These are phyloP conservation scores for Cruciata laevipes DNA, from an alignment of 257 asterid genomes.

Conservation along the genomic window DNA sequence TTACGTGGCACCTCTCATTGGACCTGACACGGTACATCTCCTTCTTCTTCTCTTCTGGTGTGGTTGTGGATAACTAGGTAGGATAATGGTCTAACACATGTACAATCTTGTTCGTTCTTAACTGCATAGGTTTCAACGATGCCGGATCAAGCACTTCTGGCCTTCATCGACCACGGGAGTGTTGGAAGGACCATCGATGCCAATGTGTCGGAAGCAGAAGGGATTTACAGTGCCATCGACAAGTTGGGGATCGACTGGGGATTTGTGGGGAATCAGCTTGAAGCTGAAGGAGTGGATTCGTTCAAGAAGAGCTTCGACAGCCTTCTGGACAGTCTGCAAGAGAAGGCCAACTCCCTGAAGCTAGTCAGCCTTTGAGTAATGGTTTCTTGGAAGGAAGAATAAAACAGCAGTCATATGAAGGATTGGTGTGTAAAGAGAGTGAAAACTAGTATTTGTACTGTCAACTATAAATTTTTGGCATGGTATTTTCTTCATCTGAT, in stretches of 20 bases:
- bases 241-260: conserved; percentile 95
- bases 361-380: conserved; percentile 46
- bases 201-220: conserved; percentile 86
- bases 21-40: conserved; percentile 85
- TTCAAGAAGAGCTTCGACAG: conserved; percentile 96
- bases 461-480: background rate
- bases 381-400: conserved; percentile 14
- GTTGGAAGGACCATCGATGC: conserved; percentile 92
- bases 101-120: no score
- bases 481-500: no score
- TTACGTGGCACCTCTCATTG: conserved; percentile 98
- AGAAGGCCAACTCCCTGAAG: conserved; percentile 89
- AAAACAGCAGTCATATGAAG: conserved; percentile 10
- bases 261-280: conserved; percentile 76
- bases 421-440: conserved; percentile 11
- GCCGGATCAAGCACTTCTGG: conserved; percentile 99
- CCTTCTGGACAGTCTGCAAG: conserved; percentile 91
- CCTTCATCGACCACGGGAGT: conserved; percentile 81
- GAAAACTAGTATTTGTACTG: background rate
- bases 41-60: conserved; percentile 17
- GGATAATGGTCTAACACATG: background rate
- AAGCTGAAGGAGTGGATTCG: conserved; percentile 91
- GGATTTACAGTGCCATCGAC: conserved; percentile 78
- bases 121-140: conserved; percentile 75
- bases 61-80: conserved; percentile 4